These are phyloP conservation scores for Calonectria pseudoreteaudii DNA, from an alignment of 2,329 filamentous ascomycete species.

Conservation along the genomic window DNA sequence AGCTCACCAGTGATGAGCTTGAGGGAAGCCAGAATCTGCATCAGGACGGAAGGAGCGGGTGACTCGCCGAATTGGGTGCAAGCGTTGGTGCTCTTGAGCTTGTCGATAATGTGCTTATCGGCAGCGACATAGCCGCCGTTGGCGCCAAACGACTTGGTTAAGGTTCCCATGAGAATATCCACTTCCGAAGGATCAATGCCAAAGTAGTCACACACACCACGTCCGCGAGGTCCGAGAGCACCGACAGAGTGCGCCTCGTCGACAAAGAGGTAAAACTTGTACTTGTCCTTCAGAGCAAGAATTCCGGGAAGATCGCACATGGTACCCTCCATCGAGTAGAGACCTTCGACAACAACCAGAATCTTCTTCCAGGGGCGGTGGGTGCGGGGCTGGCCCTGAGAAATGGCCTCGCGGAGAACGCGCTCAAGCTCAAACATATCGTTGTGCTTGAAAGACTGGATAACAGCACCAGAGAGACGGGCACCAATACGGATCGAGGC, in stretches of 20 bases:
- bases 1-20: constrained; percentile 91
- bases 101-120: constrained; percentile 91
- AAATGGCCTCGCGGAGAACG: constrained; percentile 89
- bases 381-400: constrained; percentile 96
- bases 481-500: constrained; percentile 96
- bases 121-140: constrained; percentile 96
- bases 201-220: constrained; percentile 98
- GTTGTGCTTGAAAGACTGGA: constrained; percentile 97
- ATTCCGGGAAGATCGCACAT: constrained; percentile 98
- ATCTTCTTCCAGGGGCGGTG: constrained; percentile 99
- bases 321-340: constrained; percentile 99
- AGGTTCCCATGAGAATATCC: constrained; percentile 96
- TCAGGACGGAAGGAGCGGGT: constrained; percentile 86
- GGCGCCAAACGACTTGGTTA: constrained; percentile 98
- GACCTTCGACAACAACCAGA: constrained; percentile 91
- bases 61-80: constrained; percentile 90
- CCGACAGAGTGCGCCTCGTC: constrained; percentile 98
- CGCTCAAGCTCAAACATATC: constrained; percentile 90
- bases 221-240: constrained; percentile 87
- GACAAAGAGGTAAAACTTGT: constrained; percentile 96
- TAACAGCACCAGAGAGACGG: constrained; percentile 93
- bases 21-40: constrained; percentile 89
- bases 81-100: constrained; percentile 87
- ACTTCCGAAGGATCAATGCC: constrained; percentile 87
- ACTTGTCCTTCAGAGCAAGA: constrained; percentile 87